These are phyloP conservation scores for Metahyphopichia silvanorum DNA, from an alignment of 805 yeast species.

Conservation along the genomic window DNA sequence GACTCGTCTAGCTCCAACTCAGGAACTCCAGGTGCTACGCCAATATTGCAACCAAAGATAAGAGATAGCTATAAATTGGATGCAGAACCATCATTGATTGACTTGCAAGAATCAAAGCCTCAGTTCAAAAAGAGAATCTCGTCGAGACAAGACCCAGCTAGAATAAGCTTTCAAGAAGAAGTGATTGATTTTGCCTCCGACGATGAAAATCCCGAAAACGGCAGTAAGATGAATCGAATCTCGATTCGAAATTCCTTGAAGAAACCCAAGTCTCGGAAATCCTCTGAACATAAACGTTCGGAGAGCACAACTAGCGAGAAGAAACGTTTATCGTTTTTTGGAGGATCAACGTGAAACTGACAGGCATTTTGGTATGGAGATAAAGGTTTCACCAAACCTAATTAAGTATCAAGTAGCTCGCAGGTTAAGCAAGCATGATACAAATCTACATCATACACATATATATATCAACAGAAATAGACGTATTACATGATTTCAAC, in stretches of 20 bases:
- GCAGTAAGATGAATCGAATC: constrained; percentile 36
- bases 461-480: too few species aligned
- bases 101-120: constrained; percentile 20
- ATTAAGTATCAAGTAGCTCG: too few species aligned
- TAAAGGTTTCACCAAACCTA: too few species aligned
- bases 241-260: constrained; percentile 38
- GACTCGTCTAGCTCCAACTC: constrained; percentile 20
- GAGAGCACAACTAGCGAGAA: constrained; percentile 21
- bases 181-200: constrained; percentile 46
- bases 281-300: constrained; percentile 27
- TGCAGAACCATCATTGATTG: constrained; percentile 18
- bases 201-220: constrained; percentile 37
- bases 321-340: constrained; percentile 18
- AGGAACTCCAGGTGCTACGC: constrained; percentile 16
- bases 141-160: constrained; percentile 24
- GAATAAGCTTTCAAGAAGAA: constrained; percentile 36
- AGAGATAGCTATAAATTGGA: constrained; percentile 3
- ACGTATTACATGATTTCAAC: too few species aligned
- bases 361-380: too few species aligned
- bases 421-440: too few species aligned
- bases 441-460: too few species aligned
- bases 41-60: constrained; percentile 11
- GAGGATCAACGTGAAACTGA: constrained; percentile 4
- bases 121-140: constrained; percentile 31
- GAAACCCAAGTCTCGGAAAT: constrained; percentile 24